Evolutionary conservation across 305 asterid genomes (phyloP), one percentile per base, ranked within the genome.

Genomic region (Fraxinus ornus): DNA sequence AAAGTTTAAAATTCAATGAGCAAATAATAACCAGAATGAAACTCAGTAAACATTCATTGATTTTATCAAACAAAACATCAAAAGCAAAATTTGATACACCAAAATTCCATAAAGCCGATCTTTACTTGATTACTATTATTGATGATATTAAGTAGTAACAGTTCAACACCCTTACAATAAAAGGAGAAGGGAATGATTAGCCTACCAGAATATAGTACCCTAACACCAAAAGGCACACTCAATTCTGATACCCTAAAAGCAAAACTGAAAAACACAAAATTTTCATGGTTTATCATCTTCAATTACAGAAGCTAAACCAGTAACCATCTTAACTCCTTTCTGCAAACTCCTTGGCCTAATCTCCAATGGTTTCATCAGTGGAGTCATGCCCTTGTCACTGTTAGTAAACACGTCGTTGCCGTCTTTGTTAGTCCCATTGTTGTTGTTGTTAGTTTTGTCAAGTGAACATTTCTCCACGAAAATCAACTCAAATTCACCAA

Each of bases 281-380:
- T 87, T 88, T 78, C 81, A 87, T 5, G 88, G 81, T 62, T 86
- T 75, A 76, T 88, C 88, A 74, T 88, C 88, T 52, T 89, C 91
- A 15, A 93, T 90, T 75, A 92, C 88, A 28, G 94, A 91, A 79
- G 98, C 89, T 78, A 93, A 90, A 83, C 97, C 97, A 62, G 94
- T 86, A 81, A 90, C 88, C 39, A 92, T 83, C 89, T 87, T 93
- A 57, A 77, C 88, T 41, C 92, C 92, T 78, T 75, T 82, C 62
- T 83, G 85, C 55, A 84, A 68, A 80, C 57, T 86, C 89, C 83
- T 91, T 4, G 88, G 91, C 87, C 83, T 88, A 26, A 86, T 86
- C 84, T 86, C 90, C 75, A 84, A 86, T 15, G 86, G 89, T 87
- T 84, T 85, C 85, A 30, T 84, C 83, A 71, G 64, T 33, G 81